Conservation (phyloP, 768 basidiomycete genomes). For the Mycena capillaripes region DNA sequence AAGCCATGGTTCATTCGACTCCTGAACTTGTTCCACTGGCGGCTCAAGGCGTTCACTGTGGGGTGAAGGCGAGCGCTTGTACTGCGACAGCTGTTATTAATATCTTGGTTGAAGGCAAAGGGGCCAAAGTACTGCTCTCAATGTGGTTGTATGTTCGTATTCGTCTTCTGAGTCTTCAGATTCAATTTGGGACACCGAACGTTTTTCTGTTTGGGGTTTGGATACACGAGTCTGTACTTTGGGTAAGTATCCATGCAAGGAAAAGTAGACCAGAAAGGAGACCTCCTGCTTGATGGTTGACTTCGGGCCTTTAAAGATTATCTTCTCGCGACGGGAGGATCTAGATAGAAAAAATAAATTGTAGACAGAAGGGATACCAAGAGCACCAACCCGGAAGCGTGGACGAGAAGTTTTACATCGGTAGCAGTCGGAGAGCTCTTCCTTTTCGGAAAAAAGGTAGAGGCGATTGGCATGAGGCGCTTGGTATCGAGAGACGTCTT, state of each 20-base stretch:
- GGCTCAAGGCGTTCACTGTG: neutral
- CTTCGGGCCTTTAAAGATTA: neutral
- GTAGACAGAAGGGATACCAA: too few species aligned
- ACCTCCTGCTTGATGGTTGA: constrained; percentile 8
- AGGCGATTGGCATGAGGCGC: neutral
- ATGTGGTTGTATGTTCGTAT: neutral
- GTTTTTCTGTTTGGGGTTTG: neutral
- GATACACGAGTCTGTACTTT: neutral
- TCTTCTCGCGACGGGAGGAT: constrained; percentile 5
- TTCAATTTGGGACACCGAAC: neutral
- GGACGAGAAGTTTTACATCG: neutral
- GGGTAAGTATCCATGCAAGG: neutral
- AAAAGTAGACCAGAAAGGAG: neutral
- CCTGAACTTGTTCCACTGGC: neutral
- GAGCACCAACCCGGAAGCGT: constrained; percentile 1
- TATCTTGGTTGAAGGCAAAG: neutral
- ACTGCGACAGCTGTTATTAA: neutral
- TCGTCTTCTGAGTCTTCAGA: constrained; percentile 25
- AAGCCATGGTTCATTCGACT: neutral
- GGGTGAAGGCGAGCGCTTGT: neutral
- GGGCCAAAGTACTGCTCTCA: neutral
- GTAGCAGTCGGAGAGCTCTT: neutral
- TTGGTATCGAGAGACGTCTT: neutral
- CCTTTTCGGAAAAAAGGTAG: neutral
- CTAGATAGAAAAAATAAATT: neutral